A percentile compares a stretch with the other conserved stretches of the same genome.
Conservation (phyloP, 202 grass and related monocot species). For the Saccharum hybrid region DNA sequence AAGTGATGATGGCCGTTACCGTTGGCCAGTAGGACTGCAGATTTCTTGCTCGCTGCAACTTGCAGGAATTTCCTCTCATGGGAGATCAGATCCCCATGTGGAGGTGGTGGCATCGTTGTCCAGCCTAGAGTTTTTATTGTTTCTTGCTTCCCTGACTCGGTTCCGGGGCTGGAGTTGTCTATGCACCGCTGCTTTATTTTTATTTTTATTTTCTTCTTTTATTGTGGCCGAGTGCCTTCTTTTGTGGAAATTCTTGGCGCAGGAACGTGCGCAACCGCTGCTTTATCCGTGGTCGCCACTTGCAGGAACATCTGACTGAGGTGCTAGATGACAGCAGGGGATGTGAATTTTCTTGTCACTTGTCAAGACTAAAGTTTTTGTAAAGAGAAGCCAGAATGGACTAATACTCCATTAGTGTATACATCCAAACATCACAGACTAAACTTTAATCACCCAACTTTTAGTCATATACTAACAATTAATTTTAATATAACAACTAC, state of each 20-base stretch:
- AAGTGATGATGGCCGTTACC: not conserved
- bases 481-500: too few relatives aligned
- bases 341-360: not conserved
- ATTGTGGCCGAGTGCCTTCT: not conserved
- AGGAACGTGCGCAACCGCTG: not conserved
- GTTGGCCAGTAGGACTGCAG: not conserved
- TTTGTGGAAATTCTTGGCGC: not conserved
- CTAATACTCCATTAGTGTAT: too few relatives aligned
- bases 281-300: conserved; percentile 29
- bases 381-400: not conserved
- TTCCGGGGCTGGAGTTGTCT: conserved; percentile 5
- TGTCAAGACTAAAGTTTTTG: not conserved
- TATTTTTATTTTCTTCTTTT: not conserved
- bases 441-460: not conserved
- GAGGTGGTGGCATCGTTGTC: not conserved
- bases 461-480: too few relatives aligned
- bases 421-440: too few relatives aligned
- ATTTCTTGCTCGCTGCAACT: conserved; percentile 17
- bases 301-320: conserved; percentile 14
- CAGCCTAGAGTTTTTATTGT: not conserved
- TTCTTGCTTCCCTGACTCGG: conserved; percentile 34
- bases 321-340: not conserved
- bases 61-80: conserved; percentile 1
- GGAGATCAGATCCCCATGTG: conserved; percentile 21
- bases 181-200: not conserved